Evolutionary conservation across 2,329 filamentous ascomycete species (phyloP).

Genomic region (Fusarium sublunatum): DNA sequence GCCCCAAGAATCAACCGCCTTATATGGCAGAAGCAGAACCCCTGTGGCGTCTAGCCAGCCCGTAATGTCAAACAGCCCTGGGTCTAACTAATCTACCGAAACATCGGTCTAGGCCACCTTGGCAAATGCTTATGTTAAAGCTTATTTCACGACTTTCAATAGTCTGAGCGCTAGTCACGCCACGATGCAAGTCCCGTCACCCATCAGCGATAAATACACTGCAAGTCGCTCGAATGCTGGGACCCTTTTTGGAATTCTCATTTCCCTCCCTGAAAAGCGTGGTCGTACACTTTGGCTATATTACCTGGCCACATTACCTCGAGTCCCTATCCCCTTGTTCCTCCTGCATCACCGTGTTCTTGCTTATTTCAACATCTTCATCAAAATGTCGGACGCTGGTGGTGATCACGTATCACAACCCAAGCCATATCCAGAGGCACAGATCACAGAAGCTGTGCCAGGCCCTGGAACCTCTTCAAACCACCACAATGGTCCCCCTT

Average conservation of each 20-base stretch:
- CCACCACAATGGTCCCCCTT: not conserved
- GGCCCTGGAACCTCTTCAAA: not conserved
- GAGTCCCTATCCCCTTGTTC: too few relatives aligned
- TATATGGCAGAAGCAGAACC: not conserved
- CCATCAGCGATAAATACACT: not conserved
- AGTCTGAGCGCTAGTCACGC: not conserved
- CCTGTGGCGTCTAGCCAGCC: not conserved
- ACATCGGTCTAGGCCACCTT: constrained; percentile 4
- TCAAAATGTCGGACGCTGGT: constrained; percentile 5
- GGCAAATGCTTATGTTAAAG: constrained; percentile 12
- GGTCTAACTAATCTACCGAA: not conserved
- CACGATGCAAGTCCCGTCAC: not conserved
- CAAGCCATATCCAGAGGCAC: not conserved
- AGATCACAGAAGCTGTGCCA: not conserved
- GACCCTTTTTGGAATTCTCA: not conserved
- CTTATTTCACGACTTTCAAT: constrained; percentile 6
- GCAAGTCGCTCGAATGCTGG: not conserved
- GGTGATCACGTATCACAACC: not conserved
- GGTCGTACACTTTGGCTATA: not conserved
- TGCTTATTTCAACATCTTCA: too few relatives aligned
- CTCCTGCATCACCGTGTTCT: not conserved
- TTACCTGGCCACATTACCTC: not conserved
- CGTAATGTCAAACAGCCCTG: not conserved
- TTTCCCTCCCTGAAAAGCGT: not conserved
- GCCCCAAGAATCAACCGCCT: not conserved